Evolutionary conservation across 148 eudicot species (phyloP).

Genomic region (Silene uniflora): DNA sequence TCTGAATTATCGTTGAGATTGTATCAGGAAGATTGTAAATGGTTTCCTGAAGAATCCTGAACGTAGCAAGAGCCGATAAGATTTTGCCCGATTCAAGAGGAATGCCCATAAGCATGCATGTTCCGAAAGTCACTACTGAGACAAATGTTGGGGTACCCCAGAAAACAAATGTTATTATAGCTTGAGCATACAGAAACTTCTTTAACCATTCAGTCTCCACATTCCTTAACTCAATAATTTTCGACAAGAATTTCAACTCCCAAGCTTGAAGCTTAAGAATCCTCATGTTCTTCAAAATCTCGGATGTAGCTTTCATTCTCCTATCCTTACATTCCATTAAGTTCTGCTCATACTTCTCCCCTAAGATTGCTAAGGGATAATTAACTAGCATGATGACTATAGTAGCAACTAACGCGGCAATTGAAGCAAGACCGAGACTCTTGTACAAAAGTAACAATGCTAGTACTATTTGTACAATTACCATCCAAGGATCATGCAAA

Average conservation of each 20-base stretch:
- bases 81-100: conserved; percentile 53
- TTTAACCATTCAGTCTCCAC: conserved; percentile 42
- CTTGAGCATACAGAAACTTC: conserved; percentile 33
- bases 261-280: conserved; percentile 55
- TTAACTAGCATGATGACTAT: conserved; percentile 45
- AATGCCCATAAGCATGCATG: conserved; percentile 43
- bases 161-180: conserved; percentile 37
- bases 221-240: conserved; percentile 37
- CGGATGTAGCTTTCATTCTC: conserved; percentile 50
- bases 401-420: conserved; percentile 47
- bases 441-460: conserved; percentile 46
- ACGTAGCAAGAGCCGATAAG: conserved; percentile 43
- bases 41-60: conserved; percentile 38
- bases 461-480: conserved; percentile 42
- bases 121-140: conserved; percentile 39
- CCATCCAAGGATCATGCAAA: conserved; percentile 66
- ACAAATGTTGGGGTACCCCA: conserved; percentile 51
- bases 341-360: conserved; percentile 38
- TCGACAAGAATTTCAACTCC: conserved; percentile 56
- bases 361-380: conserved; percentile 37
- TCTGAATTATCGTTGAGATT: conserved; percentile 45
- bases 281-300: conserved; percentile 51
- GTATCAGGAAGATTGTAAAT: conserved; percentile 40
- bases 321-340: conserved; percentile 46
- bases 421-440: conserved; percentile 52